Conservation (phyloP, 352 stramenopile genomes). For the Globisporangium spiculum region DNA sequence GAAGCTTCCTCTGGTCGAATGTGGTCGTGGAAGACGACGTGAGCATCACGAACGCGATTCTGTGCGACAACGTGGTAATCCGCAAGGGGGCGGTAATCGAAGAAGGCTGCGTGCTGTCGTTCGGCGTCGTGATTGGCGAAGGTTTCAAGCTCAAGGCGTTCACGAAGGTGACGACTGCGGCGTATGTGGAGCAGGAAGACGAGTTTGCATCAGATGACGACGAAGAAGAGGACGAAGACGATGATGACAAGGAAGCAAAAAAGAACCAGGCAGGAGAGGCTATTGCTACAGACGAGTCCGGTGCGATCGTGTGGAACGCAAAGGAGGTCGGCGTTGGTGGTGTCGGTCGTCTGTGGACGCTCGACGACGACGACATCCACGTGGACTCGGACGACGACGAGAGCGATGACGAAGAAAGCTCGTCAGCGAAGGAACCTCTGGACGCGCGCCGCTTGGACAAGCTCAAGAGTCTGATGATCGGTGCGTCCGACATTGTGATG, state of each 20-base stretch:
- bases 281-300: conserved; percentile 4
- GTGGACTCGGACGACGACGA: conserved; percentile 62
- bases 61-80: conserved; percentile 84
- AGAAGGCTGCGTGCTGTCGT: conserved; percentile 79
- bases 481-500: conserved; percentile 55
- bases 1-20: conserved; percentile 83
- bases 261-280: neutral
- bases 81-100: conserved; percentile 62
- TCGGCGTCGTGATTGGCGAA: conserved; percentile 79
- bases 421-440: conserved; percentile 23
- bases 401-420: conserved; percentile 36
- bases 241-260: conserved; percentile 2
- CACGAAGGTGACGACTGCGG: conserved; percentile 76
- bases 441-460: conserved; percentile 42
- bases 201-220: conserved; percentile 74
- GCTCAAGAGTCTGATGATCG: conserved; percentile 71
- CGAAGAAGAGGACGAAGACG: conserved; percentile 24
- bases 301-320: conserved; percentile 50
- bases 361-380: conserved; percentile 83
- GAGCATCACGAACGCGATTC: conserved; percentile 69
- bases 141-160: conserved; percentile 64
- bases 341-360: conserved; percentile 74
- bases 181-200: conserved; percentile 52
- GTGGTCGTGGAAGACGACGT: conserved; percentile 79
- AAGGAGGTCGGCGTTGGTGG: conserved; percentile 67